Percentiles rank a stretch among this genome's conserved stretches.
These are phyloP conservation scores for Arthroderma uncinatum DNA, from an alignment of 2,329 filamentous ascomycete genomes.

Conservation along the genomic window DNA sequence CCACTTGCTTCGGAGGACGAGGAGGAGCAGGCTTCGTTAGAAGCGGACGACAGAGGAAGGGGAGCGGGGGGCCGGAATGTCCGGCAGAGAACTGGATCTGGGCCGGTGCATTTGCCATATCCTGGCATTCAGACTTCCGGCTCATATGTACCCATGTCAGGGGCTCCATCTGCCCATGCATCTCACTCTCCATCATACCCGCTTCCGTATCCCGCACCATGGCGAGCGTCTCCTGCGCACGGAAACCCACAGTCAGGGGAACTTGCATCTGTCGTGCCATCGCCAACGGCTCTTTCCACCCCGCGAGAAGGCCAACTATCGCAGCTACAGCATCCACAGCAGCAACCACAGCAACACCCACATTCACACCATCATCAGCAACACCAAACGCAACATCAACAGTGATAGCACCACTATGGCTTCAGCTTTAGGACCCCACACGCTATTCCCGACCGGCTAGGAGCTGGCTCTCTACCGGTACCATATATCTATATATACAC, in stretches of 20 bases:
- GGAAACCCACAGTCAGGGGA: not conserved
- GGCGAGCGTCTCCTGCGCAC: not conserved
- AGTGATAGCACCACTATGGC: not conserved
- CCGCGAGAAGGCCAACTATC: not conserved
- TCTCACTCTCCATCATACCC: not conserved
- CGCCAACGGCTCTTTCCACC: not conserved
- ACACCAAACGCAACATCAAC: not conserved
- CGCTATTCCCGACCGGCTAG: not conserved
- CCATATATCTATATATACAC: not conserved
- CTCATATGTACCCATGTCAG: not conserved
- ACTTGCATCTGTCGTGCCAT: not conserved
- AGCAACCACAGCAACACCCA: not conserved
- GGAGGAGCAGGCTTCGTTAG: not conserved
- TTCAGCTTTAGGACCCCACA: not conserved
- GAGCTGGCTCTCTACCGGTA: constrained; percentile 4
- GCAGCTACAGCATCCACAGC: not conserved
- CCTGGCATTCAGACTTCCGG: not conserved
- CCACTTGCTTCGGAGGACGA: constrained; percentile 6
- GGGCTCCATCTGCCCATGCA: not conserved
- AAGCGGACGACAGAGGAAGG: constrained; percentile 7
- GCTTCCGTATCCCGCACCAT: not conserved
- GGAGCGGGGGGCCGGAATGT: constrained; percentile 7
- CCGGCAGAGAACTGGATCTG: constrained; percentile 12
- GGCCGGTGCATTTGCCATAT: constrained; percentile 1
- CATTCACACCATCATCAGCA: not conserved